Base-by-base conservation (phyloP, 805 yeast species). In the Pichia cabralensis region DNA sequence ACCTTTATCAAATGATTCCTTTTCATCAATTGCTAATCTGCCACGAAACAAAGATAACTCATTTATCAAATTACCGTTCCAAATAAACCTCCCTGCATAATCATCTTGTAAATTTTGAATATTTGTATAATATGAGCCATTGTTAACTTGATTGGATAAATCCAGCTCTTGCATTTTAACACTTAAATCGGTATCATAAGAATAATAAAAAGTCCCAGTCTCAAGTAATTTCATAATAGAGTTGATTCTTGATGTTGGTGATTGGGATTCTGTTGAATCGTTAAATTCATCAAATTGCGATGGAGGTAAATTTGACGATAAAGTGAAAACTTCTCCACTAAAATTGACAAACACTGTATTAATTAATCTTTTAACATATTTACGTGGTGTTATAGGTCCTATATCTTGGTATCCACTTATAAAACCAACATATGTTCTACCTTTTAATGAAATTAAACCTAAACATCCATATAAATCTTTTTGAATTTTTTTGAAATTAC, bases 291-390 rank as follows among this genome's bases (percentile, higher is more conserved):
- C 34, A 6, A 33, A 19, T 17, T 12, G 30, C 12, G 28, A 19
- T 19, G 33, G 18, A 17, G 28, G 31, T 22, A 11, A 22, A 9
- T 22, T 9, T 29, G 31, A 26, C 33, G 34, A 18, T 28, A 25
- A 14, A 28, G 34, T 3, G 35, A 31, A 24, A 7, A 39, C 64
- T 30, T 70, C 74, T 30, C 67, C 69, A 39, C 71, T 73, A 28
- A 81, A 59, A 46, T 88, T 78, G 39, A 70, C 69, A 50, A 80
- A 79, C 36, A 74, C 76, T 1, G 78, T 80, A 17, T 69, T 74
- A n/a, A 67, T 59, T 6, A 81, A 68, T 31, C 59, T 64, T 43
- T 61, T 64, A 6, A 82, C 63, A 24, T 59, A 61, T 36, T 79
- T 81, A 6, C 65, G 56, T 0, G 74, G 60, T 31, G 71, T 58